Evolutionary conservation across 2,329 filamentous ascomycete species (phyloP).

Genomic region (Sarocladium oryzae): DNA sequence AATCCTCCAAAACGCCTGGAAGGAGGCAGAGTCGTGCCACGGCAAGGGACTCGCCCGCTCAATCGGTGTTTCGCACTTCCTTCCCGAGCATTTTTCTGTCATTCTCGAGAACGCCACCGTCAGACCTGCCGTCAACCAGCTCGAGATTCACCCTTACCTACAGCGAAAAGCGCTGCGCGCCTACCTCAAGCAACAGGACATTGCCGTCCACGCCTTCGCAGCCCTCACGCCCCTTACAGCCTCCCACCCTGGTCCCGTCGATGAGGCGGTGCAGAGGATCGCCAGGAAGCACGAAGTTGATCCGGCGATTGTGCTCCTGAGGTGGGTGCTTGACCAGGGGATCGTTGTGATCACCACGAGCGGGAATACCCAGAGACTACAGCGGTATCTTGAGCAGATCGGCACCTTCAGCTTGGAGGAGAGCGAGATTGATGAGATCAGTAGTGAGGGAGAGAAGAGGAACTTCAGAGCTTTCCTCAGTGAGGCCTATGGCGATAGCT

Average conservation of each 20-base stretch:
- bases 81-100: constrained; percentile 51
- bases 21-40: not conserved
- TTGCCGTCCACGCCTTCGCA: not conserved
- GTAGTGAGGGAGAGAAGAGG: not conserved
- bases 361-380: not conserved
- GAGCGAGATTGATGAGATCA: not conserved
- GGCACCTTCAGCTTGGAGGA: not conserved
- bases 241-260: not conserved
- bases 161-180: constrained; percentile 51
- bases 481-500: not conserved
- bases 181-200: constrained; percentile 23
- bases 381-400: not conserved
- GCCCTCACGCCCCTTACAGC: not conserved
- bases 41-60: constrained; percentile 25
- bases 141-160: constrained; percentile 61
- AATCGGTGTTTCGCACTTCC: constrained; percentile 77
- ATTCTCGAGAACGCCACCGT: not conserved
- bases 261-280: not conserved
- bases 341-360: constrained; percentile 8
- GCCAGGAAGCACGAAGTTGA: constrained; percentile 24
- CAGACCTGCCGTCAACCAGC: constrained; percentile 55
- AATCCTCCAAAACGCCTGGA: not conserved
- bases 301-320: constrained; percentile 20
- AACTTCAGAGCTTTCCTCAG: not conserved
- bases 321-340: constrained; percentile 5